Evolutionary conservation across 371 early-diverging fungal genomes (phyloP), one percentile per base, ranked within the genome.

Genomic region (Mortierella sp.): DNA sequence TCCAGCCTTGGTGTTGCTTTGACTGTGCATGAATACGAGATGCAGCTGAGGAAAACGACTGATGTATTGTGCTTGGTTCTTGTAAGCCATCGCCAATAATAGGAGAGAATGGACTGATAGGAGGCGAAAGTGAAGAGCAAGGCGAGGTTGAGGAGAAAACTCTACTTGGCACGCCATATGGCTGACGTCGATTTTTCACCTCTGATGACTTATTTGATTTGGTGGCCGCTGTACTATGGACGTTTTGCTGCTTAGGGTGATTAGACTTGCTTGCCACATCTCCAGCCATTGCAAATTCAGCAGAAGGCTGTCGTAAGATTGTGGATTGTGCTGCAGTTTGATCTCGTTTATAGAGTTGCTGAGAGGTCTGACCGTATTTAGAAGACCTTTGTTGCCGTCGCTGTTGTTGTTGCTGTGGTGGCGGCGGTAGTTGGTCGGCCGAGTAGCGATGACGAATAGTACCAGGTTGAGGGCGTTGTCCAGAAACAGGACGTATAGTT

Each of bases 91-190:
- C 55, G 4, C 55, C 55, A 28, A 55, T 28, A 10, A 12, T 28
- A 55, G 55, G 28, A 3, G 55, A 63, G 9, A 76, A 45, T 14
- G 76, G 76, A n/a, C 76, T 76, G 32, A 76, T 37, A 2, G 71
- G 76, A 2, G 76, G 71, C 14, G 76, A 76, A 16, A 65, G 57
- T 20, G 76, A 76, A 1, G 64, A 57, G 39, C 51, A 43, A 12
- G 64, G 47, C 8, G 75, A 75, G 16, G 55, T 10, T 26, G 55
- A 5, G 11, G 55, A 55, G 10, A 11, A 28, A 14, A 28, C 55
- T 30, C 30, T 2, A 55, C 28, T 55, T 28, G 28, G 6, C 18
- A 3, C 55, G 24, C 28, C 55, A 28, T 55, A 47, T 5, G 49
- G 47, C 45, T 62, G 63, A n/a, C 30, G 47, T 22, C 28, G 5